Conservation (phyloP, 108 stramenopile genomes). For the Cyclostephanos tholiformis region DNA sequence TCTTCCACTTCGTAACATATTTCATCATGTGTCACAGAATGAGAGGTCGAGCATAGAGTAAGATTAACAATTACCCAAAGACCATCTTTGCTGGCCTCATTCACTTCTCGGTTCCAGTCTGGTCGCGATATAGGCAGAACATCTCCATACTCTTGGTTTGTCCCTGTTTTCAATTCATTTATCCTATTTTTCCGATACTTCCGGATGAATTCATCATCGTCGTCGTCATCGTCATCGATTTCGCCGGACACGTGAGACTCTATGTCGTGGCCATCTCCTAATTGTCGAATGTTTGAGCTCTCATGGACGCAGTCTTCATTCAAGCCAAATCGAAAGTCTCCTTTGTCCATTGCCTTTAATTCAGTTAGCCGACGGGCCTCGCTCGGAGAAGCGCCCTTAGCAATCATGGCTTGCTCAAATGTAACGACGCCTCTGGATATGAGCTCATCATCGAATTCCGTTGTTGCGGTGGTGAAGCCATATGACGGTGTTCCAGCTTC, state of each 20-base stretch:
- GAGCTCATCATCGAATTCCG: conserved; percentile 87
- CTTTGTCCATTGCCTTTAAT: conserved; percentile 27
- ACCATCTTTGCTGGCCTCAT: conserved; percentile 62
- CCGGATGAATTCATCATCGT: conserved; percentile 63
- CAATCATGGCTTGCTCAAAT: conserved; percentile 71
- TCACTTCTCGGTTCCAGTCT: conserved; percentile 77
- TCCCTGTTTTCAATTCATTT: conserved; percentile 50
- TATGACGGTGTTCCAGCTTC: conserved; percentile 54
- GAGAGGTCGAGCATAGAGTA: conserved; percentile 35
- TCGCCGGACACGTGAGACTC: conserved; percentile 18
- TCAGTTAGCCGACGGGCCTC: conserved; percentile 57
- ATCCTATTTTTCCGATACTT: conserved; percentile 64
- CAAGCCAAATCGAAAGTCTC: background rate
- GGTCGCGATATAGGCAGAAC: conserved; percentile 60
- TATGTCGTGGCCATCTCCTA: conserved; percentile 11
- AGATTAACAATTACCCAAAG: conserved; percentile 75
- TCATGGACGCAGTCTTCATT: conserved; percentile 2
- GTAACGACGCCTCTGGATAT: conserved; percentile 67
- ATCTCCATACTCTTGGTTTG: conserved; percentile 37
- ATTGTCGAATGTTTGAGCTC: background rate
- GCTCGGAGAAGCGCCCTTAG: conserved; percentile 69
- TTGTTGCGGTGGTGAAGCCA: conserved; percentile 58
- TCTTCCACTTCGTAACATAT: conserved; percentile 51
- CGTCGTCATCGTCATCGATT: conserved; percentile 52
- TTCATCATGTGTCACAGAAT: conserved; percentile 41